Evolutionary conservation across 495 filamentous ascomycete species (phyloP), one percentile per base, ranked within the genome.

Genomic region (Podospora tetraspora): DNA sequence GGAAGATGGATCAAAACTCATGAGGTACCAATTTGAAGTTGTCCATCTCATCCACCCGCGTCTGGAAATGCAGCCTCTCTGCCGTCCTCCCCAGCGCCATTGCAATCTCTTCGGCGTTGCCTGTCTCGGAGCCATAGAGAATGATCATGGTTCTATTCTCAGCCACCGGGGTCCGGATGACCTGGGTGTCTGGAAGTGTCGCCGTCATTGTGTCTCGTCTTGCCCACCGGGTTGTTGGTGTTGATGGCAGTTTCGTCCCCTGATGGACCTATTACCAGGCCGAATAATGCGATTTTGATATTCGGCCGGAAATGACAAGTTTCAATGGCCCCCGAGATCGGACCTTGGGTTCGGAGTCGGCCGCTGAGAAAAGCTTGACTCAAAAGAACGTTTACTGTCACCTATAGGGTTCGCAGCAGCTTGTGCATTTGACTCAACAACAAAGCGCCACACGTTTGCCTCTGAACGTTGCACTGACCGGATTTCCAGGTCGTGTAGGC

Each of bases 81-180:
- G 85, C 78, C 71, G 91, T 71, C 25, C 88, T 83, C 22, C 89
- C 92, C 63, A 98, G 78, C 79, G 97, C 92, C 68, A 91, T 87
- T 3, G 96, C 93, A 58, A 92, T 86, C 71, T 98, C 95, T 73
- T 95, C 89, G 43, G 92, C 88, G 73, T 93, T 98, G 58, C 96
- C 95, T 0, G 93, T 97, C 79, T 99, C 96, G 21, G 93, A 92
- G 32, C 92, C 96, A 81, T 97, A 98, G 56, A 96, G 86, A 57
- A 99, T 83, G 62, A 96, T 84, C 59, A 91, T 89, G 30, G 84
- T 90, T 72, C 91, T 80, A 58, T 76, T 77, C 30, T 77, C 75
- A 23, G 73, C 43, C 34, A 43, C 34, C 0, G 62, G 63, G 19
- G 75, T 70, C 29, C 70, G 59, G 19, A 63, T 57, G 37, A 29